Base-by-base conservation (phyloP, 805 yeast genomes). In the Saccharomycopsis sp. region DNA sequence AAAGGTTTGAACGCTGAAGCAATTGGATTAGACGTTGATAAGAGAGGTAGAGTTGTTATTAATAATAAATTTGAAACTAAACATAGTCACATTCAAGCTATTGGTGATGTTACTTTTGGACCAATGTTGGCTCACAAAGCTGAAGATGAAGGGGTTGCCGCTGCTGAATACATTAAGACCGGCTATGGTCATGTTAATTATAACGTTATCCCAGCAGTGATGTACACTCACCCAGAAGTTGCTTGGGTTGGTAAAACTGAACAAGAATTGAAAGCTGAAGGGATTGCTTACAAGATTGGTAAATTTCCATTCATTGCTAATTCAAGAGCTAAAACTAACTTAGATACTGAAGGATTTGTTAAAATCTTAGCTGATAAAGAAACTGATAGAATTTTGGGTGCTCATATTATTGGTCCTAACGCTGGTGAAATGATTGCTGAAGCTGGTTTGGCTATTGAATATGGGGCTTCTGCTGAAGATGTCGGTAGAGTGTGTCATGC, bases 391-490 rank as follows among this genome's bases (percentile, higher is more conserved):
- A 77, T 93, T 37, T 72, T 93, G 55, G 99, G 98, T 66, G 88
- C 85, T 51, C 99, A 93, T 72, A 90, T 93, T 64, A 83, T 89
- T 56, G 98, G 98, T 57, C 85, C 98, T 56, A 89, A 86, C 62
- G 99, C 99, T 49, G 98, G 99, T 70, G 99, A 93, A 75, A 86
- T 93, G 96, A 93, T 93, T 64, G 97, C 95, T 54, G 98, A 94
- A 74, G 97, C 88, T 53, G 95, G 96, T 55, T 76, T 93, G 63
- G 99, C 99, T 37, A 66, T 93, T 53, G 99, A 93, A 72, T 93
- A 93, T 70, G 99, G 99, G 66, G 99, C 98, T 45, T 82, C 95
- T 42, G 85, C 96, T 43, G 99, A 93, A 72, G 99, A 93, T 63
- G 75, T 93, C 58, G 95, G 97, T 52, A 85, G 98, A 72, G 85